Evolutionary conservation across 2,329 filamentous ascomycete genomes (phyloP), one percentile per base, ranked within the genome.

Genomic region (Rutstroemia sp.): DNA sequence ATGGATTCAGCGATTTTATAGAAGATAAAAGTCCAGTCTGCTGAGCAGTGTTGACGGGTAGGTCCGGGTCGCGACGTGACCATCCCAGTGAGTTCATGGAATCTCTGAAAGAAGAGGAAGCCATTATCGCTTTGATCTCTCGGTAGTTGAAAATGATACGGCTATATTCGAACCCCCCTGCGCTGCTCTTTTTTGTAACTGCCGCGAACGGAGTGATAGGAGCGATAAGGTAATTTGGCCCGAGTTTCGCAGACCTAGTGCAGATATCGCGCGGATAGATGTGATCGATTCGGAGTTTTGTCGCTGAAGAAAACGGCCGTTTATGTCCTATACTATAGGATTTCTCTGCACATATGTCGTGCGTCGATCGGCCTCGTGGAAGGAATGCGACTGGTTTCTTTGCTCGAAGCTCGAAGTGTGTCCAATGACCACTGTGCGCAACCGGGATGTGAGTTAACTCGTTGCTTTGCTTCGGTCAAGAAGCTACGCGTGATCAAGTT

Each of bases 21-120:
- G 86, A 89, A 54, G 89, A 88, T 59, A 96, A 72, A 55, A 97
- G 77, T 27, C 89, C 87, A 60, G 82, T 85, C 68, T 84, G 81
- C 65, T 84, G 81, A 61, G 77, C 77, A 48, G 87, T 94, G 72
- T 82, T 88, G 67, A 87, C 85, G 62, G 90, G 84, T 54, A 87
- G 76, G 68, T 95, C 88, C 62, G 82, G 73, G 57, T 91, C 87
- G 68, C 92, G 84, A 65, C 92, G 87, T 68, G 89, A 89, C 94
- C 94, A 97, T 60, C 94, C 94, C 67, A 97, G 75, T 58, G 90
- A 94, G 78, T 89, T 95, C 79, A 97, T 91, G 21, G 89, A 95
- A 73, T 96, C 90, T 70, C 92, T 84, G 73, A 99, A 97, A 48
- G 89, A 89, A 64, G 84, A 78, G 63, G 91, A 92, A 60, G 92